Percentiles rank a stretch among this genome's conserved stretches.
Evolutionary conservation across 192 early-diverging fungal species (phyloP).

Genomic region (Rhizophagus clarus): DNA sequence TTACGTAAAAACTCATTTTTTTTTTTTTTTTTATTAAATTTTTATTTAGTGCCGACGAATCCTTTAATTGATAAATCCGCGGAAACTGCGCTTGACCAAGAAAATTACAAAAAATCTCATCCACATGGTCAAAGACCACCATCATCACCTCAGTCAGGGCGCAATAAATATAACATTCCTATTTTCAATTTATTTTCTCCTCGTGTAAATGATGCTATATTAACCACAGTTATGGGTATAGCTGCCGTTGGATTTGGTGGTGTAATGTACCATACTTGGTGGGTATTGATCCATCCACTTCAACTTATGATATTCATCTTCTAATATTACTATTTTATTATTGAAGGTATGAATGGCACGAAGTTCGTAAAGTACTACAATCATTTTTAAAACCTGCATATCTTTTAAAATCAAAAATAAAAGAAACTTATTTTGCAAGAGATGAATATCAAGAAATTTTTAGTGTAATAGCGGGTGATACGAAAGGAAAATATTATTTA

Average conservation of each 20-base stretch:
- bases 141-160: not conserved
- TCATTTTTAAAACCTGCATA: not conserved
- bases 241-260: slow-evolving; percentile 28
- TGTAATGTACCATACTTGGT: slow-evolving; percentile 22
- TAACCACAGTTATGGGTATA: slow-evolving; percentile 31
- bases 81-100: slow-evolving; percentile 25
- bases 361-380: slow-evolving; percentile 17
- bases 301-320: not conserved
- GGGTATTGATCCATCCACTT: not conserved
- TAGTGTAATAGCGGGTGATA: not conserved
- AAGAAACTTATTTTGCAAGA: not conserved
- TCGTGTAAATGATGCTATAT: slow-evolving; percentile 31
- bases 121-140: not conserved
- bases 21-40: not conserved
- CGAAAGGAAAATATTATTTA: slow-evolving; percentile 21
- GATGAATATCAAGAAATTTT: slow-evolving; percentile 5
- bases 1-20: too few species aligned
- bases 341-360: slow-evolving; percentile 30
- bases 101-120: not conserved
- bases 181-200: not conserved
- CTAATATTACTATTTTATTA: not conserved
- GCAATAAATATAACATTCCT: too few species aligned
- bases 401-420: slow-evolving; percentile 10
- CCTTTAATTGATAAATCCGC: slow-evolving; percentile 30
- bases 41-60: not conserved